Evolutionary conservation across 768 basidiomycete genomes (phyloP).

Genomic region (Macrolepiota dolichaula): DNA sequence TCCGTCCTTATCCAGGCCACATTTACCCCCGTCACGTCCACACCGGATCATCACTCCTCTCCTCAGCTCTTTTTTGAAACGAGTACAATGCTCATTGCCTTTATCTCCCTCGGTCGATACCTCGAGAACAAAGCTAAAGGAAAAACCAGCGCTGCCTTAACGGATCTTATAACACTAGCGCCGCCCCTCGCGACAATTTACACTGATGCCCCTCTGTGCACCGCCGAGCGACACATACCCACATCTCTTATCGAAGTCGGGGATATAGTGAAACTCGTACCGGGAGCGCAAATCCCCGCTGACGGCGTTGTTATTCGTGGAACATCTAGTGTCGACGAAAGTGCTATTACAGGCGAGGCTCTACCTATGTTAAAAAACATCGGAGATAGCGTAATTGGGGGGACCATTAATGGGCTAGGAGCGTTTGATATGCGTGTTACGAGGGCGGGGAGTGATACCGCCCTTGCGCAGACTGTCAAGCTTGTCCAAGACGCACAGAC

Average conservation of each 20-base stretch:
- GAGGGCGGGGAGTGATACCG: conserved; percentile 94
- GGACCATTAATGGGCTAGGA: conserved; percentile 94
- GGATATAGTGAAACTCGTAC: conserved; percentile 90
- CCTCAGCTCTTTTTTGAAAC: conserved; percentile 97
- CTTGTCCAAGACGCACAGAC: conserved; percentile 98
- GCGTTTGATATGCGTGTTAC: conserved; percentile 96
- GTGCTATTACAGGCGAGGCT: conserved; percentile 94
- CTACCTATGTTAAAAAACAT: conserved; percentile 80
- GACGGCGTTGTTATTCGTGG: conserved; percentile 90
- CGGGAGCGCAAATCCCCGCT: conserved; percentile 94
- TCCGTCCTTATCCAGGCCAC: conserved; percentile 47
- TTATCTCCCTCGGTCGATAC: conserved; percentile 92
- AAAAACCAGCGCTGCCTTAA: conserved; percentile 92
- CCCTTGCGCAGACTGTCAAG: conserved; percentile 92
- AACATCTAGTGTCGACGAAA: conserved; percentile 88
- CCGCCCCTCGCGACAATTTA: conserved; percentile 97
- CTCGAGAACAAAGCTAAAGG: conserved; percentile 97
- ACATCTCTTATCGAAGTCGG: conserved; percentile 95
- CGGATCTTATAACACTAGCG: conserved; percentile 92
- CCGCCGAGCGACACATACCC: conserved; percentile 84
- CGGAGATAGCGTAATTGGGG: conserved; percentile 89
- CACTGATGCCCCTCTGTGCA: conserved; percentile 76
- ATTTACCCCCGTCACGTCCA: conserved; percentile 45
- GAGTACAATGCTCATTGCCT: conserved; percentile 97
- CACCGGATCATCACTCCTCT: conserved; percentile 60